Conservation (phyloP, 2,329 filamentous ascomycete genomes). For the Phialophora expanda region DNA sequence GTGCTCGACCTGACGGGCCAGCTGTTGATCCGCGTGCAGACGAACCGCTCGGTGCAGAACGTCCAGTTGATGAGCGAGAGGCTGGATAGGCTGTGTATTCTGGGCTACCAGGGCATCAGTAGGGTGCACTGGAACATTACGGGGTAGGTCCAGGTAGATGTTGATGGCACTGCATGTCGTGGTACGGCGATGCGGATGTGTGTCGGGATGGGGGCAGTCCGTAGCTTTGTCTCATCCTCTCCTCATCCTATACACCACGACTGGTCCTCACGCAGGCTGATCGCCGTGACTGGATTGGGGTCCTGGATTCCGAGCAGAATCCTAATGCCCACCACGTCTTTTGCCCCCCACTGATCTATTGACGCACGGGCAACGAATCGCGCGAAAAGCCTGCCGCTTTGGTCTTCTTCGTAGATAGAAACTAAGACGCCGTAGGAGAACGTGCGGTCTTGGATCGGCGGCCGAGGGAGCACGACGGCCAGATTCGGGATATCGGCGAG, state of each 20-base stretch:
- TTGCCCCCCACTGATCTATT: background rate
- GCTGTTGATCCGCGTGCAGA: conserved; percentile 50
- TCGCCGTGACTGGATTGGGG: background rate
- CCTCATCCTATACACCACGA: conserved; percentile 5
- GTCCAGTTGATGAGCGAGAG: conserved; percentile 51
- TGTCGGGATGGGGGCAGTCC: too few species aligned
- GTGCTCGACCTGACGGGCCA: conserved; percentile 48
- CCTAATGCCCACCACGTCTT: conserved; percentile 1
- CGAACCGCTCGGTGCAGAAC: conserved; percentile 53
- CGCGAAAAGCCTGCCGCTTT: background rate
- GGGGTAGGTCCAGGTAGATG: conserved; percentile 40
- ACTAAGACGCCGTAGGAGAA: conserved; percentile 7
- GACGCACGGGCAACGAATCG: background rate
- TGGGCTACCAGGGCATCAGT: conserved; percentile 48
- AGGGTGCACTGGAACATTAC: conserved; percentile 48
- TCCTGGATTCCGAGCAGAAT: background rate
- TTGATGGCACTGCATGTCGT: background rate
- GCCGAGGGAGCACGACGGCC: conserved; percentile 1
- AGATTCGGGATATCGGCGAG: background rate
- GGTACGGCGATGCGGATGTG: too few species aligned
- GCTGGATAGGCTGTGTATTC: conserved; percentile 49
- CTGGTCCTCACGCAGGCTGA: conserved; percentile 1
- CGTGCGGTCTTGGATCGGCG: background rate
- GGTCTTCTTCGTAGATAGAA: conserved; percentile 1
- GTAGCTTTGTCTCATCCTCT: background rate